phyloP scores from a whole-genome alignment of 129 eudicot species.

The Artemisia argyi region DNA sequence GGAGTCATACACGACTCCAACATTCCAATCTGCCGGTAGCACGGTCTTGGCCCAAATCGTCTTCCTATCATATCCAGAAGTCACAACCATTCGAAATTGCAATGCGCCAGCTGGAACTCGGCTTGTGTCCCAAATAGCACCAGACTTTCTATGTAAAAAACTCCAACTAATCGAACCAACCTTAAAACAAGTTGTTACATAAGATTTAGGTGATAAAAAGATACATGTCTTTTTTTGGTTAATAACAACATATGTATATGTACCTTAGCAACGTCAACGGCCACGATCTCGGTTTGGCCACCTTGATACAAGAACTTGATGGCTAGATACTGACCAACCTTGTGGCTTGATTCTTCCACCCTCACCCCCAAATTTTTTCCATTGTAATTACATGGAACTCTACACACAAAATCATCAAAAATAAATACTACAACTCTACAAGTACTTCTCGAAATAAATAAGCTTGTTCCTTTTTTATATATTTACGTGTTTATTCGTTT shows the following conservation, averaged over 20 bases:
- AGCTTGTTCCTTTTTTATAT: too few relatives aligned
- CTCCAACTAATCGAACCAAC: constrained; percentile 63
- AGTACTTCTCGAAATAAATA: too few relatives aligned
- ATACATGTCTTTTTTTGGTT: background rate
- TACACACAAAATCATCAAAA: constrained; percentile 14
- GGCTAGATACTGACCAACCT: constrained; percentile 51
- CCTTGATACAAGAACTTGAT: constrained; percentile 79
- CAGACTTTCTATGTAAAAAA: constrained; percentile 52
- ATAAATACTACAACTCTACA: background rate
- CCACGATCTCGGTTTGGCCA: constrained; percentile 83
- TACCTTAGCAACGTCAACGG: constrained; percentile 66
- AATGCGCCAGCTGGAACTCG: constrained; percentile 58
- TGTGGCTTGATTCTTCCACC: constrained; percentile 85
- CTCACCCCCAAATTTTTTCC: constrained; percentile 59
- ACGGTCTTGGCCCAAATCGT: constrained; percentile 56
- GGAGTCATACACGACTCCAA: constrained; percentile 60
- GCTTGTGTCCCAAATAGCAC: constrained; percentile 86
- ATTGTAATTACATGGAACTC: constrained; percentile 79
- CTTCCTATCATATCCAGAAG: constrained; percentile 63
- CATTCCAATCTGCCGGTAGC: constrained; percentile 67
- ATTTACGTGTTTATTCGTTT: too few relatives aligned
- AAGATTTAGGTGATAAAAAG: background rate
- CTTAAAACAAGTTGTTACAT: constrained; percentile 28
- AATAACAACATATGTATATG: background rate
- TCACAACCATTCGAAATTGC: constrained; percentile 67